Conservation (phyloP, 1,284 basidiomycete species). For the Cutaneotrichosporon cutaneum region DNA sequence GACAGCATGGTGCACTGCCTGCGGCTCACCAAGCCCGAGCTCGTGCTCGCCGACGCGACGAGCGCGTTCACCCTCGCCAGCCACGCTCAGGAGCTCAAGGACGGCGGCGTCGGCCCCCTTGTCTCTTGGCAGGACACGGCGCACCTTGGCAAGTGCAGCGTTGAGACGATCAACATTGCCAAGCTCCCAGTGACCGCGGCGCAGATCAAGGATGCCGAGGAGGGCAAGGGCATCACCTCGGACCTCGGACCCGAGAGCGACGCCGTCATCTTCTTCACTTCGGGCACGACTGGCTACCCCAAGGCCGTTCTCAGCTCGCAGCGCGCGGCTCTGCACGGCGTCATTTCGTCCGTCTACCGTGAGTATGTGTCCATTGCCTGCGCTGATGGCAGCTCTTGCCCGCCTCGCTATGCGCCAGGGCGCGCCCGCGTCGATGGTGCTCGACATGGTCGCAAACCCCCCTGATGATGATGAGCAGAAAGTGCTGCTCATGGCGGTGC, state of each 20-base stretch:
- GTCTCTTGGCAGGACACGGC: conserved; percentile 14
- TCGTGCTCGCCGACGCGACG: conserved; percentile 39
- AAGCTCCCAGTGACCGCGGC: background rate
- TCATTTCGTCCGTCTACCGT: conserved; percentile 3
- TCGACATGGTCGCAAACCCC: conserved; percentile 2
- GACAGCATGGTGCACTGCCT: conserved; percentile 38
- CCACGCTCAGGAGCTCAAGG: background rate
- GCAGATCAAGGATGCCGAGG: conserved; percentile 8
- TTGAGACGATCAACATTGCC: background rate
- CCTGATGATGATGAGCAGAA: background rate
- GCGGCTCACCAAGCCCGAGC: conserved; percentile 28
- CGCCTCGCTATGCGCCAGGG: conserved; percentile 17
- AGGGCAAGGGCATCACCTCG: conserved; percentile 17
- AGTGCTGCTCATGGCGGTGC: conserved; percentile 38
- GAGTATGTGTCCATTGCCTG: conserved; percentile 23
- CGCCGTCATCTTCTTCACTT: conserved; percentile 48
- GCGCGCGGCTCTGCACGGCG: conserved; percentile 15
- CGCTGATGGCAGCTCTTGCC: conserved; percentile 31
- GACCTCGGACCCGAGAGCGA: conserved; percentile 42
- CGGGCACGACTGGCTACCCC: conserved; percentile 26
- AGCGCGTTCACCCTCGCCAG: conserved; percentile 27
- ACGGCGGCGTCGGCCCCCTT: conserved; percentile 12
- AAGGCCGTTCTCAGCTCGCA: conserved; percentile 48
- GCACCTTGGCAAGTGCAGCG: conserved; percentile 10
- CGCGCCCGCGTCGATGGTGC: background rate